phyloP scores from a whole-genome alignment of 1,284 basidiomycete species.

The Pascua sp. region DNA sequence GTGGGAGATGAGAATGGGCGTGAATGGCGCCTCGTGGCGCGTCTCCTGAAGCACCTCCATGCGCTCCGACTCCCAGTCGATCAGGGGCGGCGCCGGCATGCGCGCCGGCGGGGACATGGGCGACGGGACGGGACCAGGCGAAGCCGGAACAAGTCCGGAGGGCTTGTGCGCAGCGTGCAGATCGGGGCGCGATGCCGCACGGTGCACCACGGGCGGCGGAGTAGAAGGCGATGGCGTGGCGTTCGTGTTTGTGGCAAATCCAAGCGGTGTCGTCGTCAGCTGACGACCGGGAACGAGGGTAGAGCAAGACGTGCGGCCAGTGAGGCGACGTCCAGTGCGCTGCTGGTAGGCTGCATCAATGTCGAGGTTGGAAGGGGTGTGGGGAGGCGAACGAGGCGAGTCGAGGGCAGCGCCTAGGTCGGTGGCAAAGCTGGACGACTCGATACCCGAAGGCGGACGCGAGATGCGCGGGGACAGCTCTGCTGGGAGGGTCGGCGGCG shows the following conservation, averaged over 20 bases:
- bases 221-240: no score
- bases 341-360: slow-evolving; percentile 5
- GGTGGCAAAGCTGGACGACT: not conserved
- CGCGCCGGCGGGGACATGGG: not conserved
- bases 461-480: not conserved
- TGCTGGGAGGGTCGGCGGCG: not conserved
- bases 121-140: not conserved
- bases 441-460: not conserved
- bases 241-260: no score
- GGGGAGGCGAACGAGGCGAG: not conserved
- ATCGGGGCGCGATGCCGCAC: no score
- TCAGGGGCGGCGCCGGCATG: not conserved
- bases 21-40: not conserved
- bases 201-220: no score
- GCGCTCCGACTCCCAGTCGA: no score
- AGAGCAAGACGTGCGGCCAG: not conserved
- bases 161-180: no score
- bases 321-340: not conserved
- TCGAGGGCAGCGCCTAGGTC: not conserved
- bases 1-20: slow-evolving; percentile 11
- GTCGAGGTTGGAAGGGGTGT: not conserved
- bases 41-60: no score
- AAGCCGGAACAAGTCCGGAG: no score
- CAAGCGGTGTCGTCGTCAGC: no score
- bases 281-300: not conserved